These are phyloP conservation scores for Periconia macrospinosa DNA, from an alignment of 2,329 filamentous ascomycete species.

Conservation along the genomic window DNA sequence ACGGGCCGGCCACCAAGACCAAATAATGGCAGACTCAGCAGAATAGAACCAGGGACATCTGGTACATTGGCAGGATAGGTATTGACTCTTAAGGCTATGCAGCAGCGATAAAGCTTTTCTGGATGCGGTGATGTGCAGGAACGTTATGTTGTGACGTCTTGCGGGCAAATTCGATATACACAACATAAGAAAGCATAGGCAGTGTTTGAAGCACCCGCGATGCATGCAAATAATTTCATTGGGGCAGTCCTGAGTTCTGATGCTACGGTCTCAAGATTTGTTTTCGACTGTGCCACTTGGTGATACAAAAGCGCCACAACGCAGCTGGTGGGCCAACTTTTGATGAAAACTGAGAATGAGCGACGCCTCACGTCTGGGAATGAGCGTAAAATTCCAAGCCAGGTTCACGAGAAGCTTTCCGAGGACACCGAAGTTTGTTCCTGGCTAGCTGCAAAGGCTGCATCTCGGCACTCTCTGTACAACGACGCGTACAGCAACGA, in stretches of 20 bases:
- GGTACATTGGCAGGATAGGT: constrained; percentile 31
- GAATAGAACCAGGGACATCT: constrained; percentile 30
- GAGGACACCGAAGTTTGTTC: constrained; percentile 22
- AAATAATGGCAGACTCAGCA: constrained; percentile 37
- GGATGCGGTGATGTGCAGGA: constrained; percentile 38
- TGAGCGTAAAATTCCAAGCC: constrained; percentile 13
- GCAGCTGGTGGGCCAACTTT: constrained; percentile 18
- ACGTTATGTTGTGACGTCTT: constrained; percentile 34
- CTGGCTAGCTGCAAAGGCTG: constrained; percentile 27
- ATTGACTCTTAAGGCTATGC: constrained; percentile 24
- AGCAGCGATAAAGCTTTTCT: constrained; percentile 28
- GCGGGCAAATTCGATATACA: constrained; percentile 14
- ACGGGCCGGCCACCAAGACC: constrained; percentile 42
- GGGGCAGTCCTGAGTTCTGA: constrained; percentile 22
- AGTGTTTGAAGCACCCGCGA: constrained; percentile 23
- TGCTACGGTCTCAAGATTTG: constrained; percentile 4
- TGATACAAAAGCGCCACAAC: constrained; percentile 22
- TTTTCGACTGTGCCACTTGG: constrained; percentile 28
- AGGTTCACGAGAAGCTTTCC: constrained; percentile 21
- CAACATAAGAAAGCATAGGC: constrained; percentile 12
- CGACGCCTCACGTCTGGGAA: constrained; percentile 26
- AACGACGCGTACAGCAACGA: constrained; percentile 15
- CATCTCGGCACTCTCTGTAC: constrained; percentile 22
- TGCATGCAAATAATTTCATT: constrained; percentile 32
- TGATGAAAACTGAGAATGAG: constrained; percentile 27